Conservation (phyloP, 306 rosid species). For the Styphnolobium japonicum region DNA sequence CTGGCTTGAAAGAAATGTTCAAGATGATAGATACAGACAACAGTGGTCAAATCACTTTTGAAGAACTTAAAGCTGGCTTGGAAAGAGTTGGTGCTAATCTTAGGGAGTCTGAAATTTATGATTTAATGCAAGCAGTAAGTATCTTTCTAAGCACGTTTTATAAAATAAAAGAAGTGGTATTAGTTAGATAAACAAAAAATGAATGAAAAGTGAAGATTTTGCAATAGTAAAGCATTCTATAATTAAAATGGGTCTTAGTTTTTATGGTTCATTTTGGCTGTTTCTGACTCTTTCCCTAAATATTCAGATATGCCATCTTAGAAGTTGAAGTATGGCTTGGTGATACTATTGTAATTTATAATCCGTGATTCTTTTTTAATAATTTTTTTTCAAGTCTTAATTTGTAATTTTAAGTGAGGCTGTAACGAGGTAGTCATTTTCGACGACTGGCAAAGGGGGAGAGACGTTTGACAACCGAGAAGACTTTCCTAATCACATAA, state of each 20-base stretch:
- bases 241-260: background rate
- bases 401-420: background rate
- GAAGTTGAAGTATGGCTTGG: background rate
- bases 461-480: background rate
- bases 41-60: slow-evolving; percentile 95
- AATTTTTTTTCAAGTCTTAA: background rate
- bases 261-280: background rate
- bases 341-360: background rate
- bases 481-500: background rate
- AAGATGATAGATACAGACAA: slow-evolving; percentile 93
- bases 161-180: background rate
- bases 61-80: slow-evolving; percentile 94
- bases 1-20: slow-evolving; percentile 95
- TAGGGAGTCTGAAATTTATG: slow-evolving; percentile 90
- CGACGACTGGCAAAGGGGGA: background rate
- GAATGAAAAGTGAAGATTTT: slow-evolving; percentile 5
- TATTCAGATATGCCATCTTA: background rate
- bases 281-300: background rate
- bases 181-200: background rate
- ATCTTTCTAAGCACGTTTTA: background rate
- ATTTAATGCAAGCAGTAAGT: slow-evolving; percentile 96
- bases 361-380: background rate
- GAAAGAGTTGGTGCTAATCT: slow-evolving; percentile 93
- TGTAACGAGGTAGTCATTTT: background rate
- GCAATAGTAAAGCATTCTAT: background rate